phyloP scores from a whole-genome alignment of 331 rosid genomes.

The Rhamnella rubrinervis region DNA sequence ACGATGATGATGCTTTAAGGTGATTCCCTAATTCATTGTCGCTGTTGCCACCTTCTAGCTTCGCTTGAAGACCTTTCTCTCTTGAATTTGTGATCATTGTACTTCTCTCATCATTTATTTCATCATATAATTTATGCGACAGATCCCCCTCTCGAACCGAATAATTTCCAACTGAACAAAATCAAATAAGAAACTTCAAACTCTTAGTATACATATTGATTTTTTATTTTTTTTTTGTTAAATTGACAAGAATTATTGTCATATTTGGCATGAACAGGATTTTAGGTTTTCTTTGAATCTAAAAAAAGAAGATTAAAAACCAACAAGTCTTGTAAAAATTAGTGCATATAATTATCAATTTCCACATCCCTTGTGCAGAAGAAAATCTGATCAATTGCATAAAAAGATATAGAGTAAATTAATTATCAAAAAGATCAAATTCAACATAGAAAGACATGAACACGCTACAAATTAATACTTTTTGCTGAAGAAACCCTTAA shows the following conservation, averaged over 20 bases:
- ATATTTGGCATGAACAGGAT: no score
- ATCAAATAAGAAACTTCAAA: not conserved
- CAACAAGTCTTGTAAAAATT: no score
- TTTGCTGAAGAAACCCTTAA: no score
- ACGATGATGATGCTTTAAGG: constrained; percentile 24
- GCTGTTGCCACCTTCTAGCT: constrained; percentile 38
- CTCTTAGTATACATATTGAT: no score
- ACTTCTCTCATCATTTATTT: not conserved
- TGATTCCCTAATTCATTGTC: constrained; percentile 2
- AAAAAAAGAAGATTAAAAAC: no score
- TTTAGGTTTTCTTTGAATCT: no score
- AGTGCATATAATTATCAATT: no score
- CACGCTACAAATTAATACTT: not conserved
- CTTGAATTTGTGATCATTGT: constrained; percentile 56
- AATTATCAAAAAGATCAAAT: not conserved
- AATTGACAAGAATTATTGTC: no score
- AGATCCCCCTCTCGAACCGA: no score
- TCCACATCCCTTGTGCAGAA: no score
- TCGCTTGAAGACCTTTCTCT: constrained; percentile 37
- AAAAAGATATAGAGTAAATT: not conserved
- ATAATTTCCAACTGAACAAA: not conserved
- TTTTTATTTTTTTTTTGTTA: no score
- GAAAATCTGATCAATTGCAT: not conserved
- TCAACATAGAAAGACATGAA: not conserved
- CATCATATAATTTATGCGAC: not conserved